Percentiles rank a stretch among this genome's conserved stretches.
phyloP scores from a whole-genome alignment of 768 basidiomycete genomes.

The Suillus sp. region DNA sequence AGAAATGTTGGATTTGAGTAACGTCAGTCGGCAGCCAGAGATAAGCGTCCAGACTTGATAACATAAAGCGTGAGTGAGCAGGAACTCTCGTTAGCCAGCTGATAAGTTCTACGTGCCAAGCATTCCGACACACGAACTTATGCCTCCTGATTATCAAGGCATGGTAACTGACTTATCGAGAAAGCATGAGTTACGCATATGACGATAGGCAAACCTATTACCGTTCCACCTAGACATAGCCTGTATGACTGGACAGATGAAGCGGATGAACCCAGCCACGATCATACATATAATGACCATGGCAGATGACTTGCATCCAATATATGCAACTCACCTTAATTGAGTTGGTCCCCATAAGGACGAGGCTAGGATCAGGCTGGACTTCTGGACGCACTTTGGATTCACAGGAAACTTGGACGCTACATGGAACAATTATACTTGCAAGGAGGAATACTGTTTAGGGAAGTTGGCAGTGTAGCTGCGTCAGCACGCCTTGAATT shows the following conservation, averaged over 20 bases:
- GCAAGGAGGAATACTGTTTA: background rate
- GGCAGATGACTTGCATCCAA: background rate
- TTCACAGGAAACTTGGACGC: background rate
- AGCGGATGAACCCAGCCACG: no score
- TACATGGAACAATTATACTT: background rate
- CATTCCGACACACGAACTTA: background rate
- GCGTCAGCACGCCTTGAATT: background rate
- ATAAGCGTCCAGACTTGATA: conserved; percentile 1
- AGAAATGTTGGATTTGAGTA: background rate
- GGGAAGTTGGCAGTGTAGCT: background rate
- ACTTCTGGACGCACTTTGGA: background rate
- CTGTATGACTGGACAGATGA: background rate
- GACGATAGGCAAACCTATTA: background rate
- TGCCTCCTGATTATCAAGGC: background rate
- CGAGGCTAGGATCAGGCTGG: background rate
- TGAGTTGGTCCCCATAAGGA: background rate
- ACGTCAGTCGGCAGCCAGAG: background rate
- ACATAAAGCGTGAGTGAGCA: conserved; percentile 4
- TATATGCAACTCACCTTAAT: background rate
- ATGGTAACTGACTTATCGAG: background rate
- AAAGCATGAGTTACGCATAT: background rate
- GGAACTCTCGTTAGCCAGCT: background rate
- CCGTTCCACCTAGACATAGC: background rate
- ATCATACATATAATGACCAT: background rate
- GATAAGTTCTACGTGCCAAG: background rate